Base-by-base conservation (phyloP, 192 early-diverging fungal genomes). In the Umbelopsis vinacea region DNA sequence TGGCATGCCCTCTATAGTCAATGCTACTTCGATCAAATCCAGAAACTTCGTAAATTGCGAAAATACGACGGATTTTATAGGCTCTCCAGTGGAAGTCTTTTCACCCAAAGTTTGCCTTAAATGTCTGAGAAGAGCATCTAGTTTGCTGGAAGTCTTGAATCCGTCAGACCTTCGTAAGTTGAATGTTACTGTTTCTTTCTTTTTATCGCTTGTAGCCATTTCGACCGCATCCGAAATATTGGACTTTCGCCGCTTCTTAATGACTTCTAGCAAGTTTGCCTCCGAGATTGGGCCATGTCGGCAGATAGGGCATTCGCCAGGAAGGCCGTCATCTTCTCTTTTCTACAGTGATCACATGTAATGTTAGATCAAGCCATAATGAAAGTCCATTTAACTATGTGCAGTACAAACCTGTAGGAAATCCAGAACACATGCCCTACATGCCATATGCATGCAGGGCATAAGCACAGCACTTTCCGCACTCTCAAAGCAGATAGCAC, bases 11-110 rank as follows among this genome's bases (percentile, higher is more conserved):
- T 87, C 83, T 40, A 82, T 70, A 33, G 68, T 48, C 19, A 95
- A 77, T 21, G 85, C 82, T 1, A 75, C 74, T 66, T 88, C 87
- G n/a, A 92, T 82, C 6, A 96, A 60, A 68, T 93, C 88, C 23
- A 98, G 84, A 85, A 97, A 91, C 7, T 80, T 80, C 1, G 95
- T 97, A 84, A 93, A 99, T 77, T 99, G 97, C 21, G 96, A 97
- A 75, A 98, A 99, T 0, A 99, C 90, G 5, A 99, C 93, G 22
- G 88, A 90, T 76, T 97, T 96, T 23, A 83, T 74, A 6, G 17
- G 57, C 1, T 63, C 3, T 8, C 26, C 57, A 17, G 57, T 63
- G 2, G 48, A 23, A 22, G 24, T 70, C 3, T 69, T 68, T 7
- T 43, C 43, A 33, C 48, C 47, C 35, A 74, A 50, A n/a, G 74